Base-by-base conservation (phyloP, 2,329 filamentous ascomycete species). In the Aspergillus eucalypticola region DNA sequence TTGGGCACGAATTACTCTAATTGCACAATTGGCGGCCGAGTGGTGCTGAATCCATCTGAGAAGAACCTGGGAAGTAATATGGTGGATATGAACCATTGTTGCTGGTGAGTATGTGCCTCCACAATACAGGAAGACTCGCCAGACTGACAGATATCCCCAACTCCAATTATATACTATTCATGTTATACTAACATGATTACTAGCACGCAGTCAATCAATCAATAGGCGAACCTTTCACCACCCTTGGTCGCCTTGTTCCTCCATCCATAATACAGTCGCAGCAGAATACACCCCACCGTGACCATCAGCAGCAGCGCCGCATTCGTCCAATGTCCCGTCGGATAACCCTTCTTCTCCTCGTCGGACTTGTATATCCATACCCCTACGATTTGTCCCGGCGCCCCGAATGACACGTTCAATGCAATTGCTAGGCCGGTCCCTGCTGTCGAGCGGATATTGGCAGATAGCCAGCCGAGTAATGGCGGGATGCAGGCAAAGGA, bases 341-440 rank as follows among this genome's bases (percentile, higher is more conserved):
- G 87, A 70, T 89, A 91, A 0, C 89, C 88, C 8, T 66, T 75
- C 21, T 76, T 72, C 17, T 81, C 83, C 72, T 91, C 87, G 10
- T 83, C 76, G 1, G 84, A 79, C 69, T 88, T 88, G 75, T 90
- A 91, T 62, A 90, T 90, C 88, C 88, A 91, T 1, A 90, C 87
- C 0, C 88, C 89, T 0, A 86, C 83, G 42, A 91, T 91, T 72
- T 91, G 88, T 0, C 89, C 88, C 0, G 88, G 81, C 0, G 87
- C 88, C 0, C 87, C 88, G 52, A 89, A 81, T 2, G 85, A 86
- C 15, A 91, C 84, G 63, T 91, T 90, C 62, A 91, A 75, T 0
- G 88, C 89, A 58, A 91, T 88, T 2, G 88, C 88, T 10, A 91
- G 79, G 0, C 88, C 88, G 0, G 85, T 84, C 0, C 87, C 83